A percentile compares a stretch with the other conserved stretches of the same genome.
phyloP scores from a whole-genome alignment of 208 protist species.

The Porcisia deanei region DNA sequence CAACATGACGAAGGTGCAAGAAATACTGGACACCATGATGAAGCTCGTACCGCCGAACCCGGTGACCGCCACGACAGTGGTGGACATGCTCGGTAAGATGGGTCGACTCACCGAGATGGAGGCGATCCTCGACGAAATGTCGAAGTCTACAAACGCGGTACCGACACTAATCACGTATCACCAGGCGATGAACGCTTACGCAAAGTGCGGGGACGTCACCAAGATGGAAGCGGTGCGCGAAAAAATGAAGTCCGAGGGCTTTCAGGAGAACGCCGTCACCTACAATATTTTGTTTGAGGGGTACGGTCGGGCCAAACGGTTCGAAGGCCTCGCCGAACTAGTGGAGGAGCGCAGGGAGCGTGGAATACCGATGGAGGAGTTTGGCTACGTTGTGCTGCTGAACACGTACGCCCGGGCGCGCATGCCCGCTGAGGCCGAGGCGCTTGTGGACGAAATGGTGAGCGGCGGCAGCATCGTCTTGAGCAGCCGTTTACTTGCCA shows the following conservation, averaged over 20 bases:
- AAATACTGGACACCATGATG: constrained; percentile 92
- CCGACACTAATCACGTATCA: constrained; percentile 92
- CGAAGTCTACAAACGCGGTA: constrained; percentile 70
- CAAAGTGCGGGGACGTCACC: constrained; percentile 85
- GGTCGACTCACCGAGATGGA: constrained; percentile 89
- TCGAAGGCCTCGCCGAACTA: constrained; percentile 82
- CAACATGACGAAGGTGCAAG: constrained; percentile 86
- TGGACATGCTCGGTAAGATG: constrained; percentile 94
- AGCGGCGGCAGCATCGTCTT: constrained; percentile 51
- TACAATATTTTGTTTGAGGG: constrained; percentile 92
- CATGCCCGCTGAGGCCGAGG: constrained; percentile 69
- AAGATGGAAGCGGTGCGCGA: constrained; percentile 84
- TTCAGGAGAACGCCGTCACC: constrained; percentile 82
- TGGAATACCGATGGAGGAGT: constrained; percentile 87
- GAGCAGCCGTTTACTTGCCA: constrained; percentile 76
- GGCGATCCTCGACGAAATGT: constrained; percentile 87
- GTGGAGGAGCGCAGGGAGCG: constrained; percentile 71
- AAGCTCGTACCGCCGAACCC: constrained; percentile 87
- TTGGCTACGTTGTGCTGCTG: constrained; percentile 83
- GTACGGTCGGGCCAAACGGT: constrained; percentile 87
- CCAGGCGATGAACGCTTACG: constrained; percentile 91
- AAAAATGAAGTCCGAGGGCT: constrained; percentile 61
- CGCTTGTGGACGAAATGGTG: constrained; percentile 81
- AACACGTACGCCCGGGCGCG: constrained; percentile 79
- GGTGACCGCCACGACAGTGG: constrained; percentile 89